Evolutionary conservation across 2,329 filamentous ascomycete species (phyloP).

Genomic region (Daldinia sp.): DNA sequence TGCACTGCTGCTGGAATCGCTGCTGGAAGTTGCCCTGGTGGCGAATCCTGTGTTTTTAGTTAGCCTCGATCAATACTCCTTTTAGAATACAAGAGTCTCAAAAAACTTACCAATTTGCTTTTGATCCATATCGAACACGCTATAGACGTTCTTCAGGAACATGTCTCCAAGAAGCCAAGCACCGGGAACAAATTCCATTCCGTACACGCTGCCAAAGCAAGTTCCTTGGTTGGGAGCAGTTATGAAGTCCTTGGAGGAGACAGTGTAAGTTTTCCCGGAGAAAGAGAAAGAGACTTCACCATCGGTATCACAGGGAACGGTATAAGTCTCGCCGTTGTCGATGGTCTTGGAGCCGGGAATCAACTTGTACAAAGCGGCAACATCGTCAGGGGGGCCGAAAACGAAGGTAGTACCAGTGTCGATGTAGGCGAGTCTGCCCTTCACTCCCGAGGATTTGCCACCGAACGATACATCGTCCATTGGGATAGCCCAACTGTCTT

Average conservation of each 20-base stretch:
- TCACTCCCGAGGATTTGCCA: conserved; percentile 68
- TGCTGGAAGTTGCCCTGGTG: conserved; percentile 46
- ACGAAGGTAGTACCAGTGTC: conserved; percentile 88
- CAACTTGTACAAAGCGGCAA: conserved; percentile 73
- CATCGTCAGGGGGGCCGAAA: conserved; percentile 76
- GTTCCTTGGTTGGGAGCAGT: conserved; percentile 58
- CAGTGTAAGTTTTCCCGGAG: conserved; percentile 72
- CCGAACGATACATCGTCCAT: conserved; percentile 75
- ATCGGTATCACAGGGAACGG: conserved; percentile 78
- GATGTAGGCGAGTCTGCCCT: conserved; percentile 74
- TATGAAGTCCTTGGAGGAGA: conserved; percentile 80
- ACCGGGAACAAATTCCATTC: conserved; percentile 72
- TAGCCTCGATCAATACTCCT: conserved; percentile 8
- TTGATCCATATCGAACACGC: conserved; percentile 82
- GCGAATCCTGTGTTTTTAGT: conserved; percentile 53
- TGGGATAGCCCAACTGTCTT: conserved; percentile 75
- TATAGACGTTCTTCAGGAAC: conserved; percentile 91
- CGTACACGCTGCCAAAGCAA: conserved; percentile 81
- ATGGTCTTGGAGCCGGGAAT: conserved; percentile 71
- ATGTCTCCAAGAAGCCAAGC: conserved; percentile 87
- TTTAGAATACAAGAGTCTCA: not conserved
- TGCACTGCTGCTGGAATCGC: conserved; percentile 17
- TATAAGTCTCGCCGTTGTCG: conserved; percentile 72
- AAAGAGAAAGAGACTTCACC: conserved; percentile 74
- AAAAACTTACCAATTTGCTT: conserved; percentile 68